A percentile compares a stretch with the other conserved stretches of the same genome.
Conservation (phyloP, 2,329 filamentous ascomycete genomes). For the Berkeleyomyces basicola region DNA sequence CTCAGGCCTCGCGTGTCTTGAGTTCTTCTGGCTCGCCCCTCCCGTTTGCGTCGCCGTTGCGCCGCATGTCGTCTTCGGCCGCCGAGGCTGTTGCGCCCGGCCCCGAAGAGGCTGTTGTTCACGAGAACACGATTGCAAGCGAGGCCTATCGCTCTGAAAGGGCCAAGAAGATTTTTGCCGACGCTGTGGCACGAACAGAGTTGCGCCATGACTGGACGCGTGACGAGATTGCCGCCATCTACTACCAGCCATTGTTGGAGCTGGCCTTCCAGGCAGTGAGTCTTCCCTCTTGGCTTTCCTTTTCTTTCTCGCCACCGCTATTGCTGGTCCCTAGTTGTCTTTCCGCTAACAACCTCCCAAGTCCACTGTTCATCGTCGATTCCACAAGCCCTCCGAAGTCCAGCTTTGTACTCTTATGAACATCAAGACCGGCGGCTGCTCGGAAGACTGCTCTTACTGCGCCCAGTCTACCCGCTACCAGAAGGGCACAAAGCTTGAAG, state of each 20-base stretch:
- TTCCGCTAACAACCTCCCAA: conserved; percentile 20
- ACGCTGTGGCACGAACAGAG: conserved; percentile 41
- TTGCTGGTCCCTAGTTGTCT: not conserved
- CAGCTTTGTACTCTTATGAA: conserved; percentile 94
- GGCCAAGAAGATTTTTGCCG: conserved; percentile 22
- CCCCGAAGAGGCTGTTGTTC: not conserved
- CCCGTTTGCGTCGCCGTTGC: not conserved
- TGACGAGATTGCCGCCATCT: conserved; percentile 67
- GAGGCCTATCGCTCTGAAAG: not conserved
- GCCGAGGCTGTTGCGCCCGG: not conserved
- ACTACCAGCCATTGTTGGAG: conserved; percentile 67
- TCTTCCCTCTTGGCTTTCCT: conserved; percentile 8
- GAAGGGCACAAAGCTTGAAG: conserved; percentile 60
- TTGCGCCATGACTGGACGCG: conserved; percentile 64
- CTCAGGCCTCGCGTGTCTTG: not conserved
- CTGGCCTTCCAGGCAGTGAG: conserved; percentile 57
- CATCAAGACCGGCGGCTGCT: conserved; percentile 88
- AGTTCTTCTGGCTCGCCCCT: not conserved
- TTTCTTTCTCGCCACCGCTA: not conserved
- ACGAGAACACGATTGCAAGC: not conserved
- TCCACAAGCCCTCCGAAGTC: conserved; percentile 68
- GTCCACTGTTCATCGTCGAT: conserved; percentile 65
- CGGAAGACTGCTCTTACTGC: conserved; percentile 86
- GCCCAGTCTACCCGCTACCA: conserved; percentile 71
- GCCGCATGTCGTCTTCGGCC: not conserved